A percentile compares a stretch with the other conserved stretches of the same genome.
Evolutionary conservation across 352 stramenopile species (phyloP).

Genomic region (Thraustotheca clavata): DNA sequence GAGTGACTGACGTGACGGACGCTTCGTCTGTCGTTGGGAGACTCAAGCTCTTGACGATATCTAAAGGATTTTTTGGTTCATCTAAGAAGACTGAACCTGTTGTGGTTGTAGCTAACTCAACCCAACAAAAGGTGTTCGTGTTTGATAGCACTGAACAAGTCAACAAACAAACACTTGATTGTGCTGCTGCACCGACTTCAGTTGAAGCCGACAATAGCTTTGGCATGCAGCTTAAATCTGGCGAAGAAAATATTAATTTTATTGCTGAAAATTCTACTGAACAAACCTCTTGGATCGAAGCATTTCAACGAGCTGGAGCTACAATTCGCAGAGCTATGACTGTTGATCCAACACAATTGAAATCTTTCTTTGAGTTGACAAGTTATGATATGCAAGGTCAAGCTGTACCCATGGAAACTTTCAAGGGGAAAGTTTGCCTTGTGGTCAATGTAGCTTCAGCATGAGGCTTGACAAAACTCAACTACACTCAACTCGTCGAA

Average conservation of each 20-base stretch:
- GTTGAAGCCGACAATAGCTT: slow-evolving; percentile 37
- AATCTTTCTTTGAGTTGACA: slow-evolving; percentile 65
- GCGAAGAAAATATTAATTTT: slow-evolving; percentile 30
- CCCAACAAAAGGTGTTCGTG: slow-evolving; percentile 34
- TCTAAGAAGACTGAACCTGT: slow-evolving; percentile 12
- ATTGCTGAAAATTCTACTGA: slow-evolving; percentile 28
- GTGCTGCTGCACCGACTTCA: slow-evolving; percentile 25
- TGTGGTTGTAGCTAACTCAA: slow-evolving; percentile 37
- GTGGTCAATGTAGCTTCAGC: slow-evolving; percentile 71
- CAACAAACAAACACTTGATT: slow-evolving; percentile 22
- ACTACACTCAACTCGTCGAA: slow-evolving; percentile 69
- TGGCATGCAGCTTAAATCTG: slow-evolving; percentile 39
- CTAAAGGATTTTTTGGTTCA: neutral
- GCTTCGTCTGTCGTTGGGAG: neutral
- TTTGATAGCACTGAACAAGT: slow-evolving; percentile 35
- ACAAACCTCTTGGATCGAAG: slow-evolving; percentile 39
- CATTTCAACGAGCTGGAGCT: slow-evolving; percentile 38
- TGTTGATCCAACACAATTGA: slow-evolving; percentile 28
- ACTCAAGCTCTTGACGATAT: neutral
- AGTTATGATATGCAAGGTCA: slow-evolving; percentile 55
- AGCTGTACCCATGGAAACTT: slow-evolving; percentile 46
- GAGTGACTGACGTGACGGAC: no score
- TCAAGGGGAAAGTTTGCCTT: slow-evolving; percentile 28
- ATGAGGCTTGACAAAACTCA: slow-evolving; percentile 66
- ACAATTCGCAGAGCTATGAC: slow-evolving; percentile 36